phyloP scores from a whole-genome alignment of 306 rosid species.

The Ceratonia siliqua region DNA sequence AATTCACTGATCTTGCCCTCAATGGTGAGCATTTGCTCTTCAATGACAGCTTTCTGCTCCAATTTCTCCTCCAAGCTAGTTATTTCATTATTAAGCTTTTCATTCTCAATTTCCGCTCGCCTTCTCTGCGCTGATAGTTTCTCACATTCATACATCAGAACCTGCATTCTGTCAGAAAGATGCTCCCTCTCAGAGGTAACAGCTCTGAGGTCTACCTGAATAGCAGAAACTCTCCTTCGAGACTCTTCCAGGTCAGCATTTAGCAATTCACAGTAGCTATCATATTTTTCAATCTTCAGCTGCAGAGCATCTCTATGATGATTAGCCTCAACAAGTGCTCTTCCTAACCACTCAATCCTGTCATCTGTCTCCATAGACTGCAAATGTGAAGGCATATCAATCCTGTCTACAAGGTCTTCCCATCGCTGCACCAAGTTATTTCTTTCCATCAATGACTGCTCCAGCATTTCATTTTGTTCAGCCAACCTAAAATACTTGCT shows the following conservation, averaged over 20 bases:
- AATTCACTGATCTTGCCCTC: constrained; percentile 63
- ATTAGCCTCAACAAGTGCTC: constrained; percentile 68
- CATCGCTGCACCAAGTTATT: constrained; percentile 83
- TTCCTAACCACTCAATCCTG: constrained; percentile 82
- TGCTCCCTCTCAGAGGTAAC: constrained; percentile 55
- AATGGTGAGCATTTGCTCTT: constrained; percentile 45
- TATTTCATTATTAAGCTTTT: constrained; percentile 56
- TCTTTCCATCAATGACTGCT: constrained; percentile 93
- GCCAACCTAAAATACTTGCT: constrained; percentile 77
- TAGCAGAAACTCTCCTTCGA: constrained; percentile 54
- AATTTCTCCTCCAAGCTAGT: constrained; percentile 52
- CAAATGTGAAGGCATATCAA: constrained; percentile 82
- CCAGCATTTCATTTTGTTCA: constrained; percentile 98
- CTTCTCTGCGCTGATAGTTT: constrained; percentile 45
- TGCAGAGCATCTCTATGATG: constrained; percentile 65
- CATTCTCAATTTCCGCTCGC: constrained; percentile 65
- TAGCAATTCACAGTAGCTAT: constrained; percentile 63
- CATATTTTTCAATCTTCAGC: constrained; percentile 71
- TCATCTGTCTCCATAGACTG: constrained; percentile 78
- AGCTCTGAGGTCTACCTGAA: constrained; percentile 58
- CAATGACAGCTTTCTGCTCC: constrained; percentile 48
- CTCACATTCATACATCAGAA: constrained; percentile 53
- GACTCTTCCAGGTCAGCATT: constrained; percentile 82
- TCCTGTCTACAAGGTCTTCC: constrained; percentile 84
- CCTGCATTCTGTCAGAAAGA: constrained; percentile 65